Evolutionary conservation across 2,329 filamentous ascomycete genomes (phyloP).

Genomic region (Trichoderma arundinaceum): DNA sequence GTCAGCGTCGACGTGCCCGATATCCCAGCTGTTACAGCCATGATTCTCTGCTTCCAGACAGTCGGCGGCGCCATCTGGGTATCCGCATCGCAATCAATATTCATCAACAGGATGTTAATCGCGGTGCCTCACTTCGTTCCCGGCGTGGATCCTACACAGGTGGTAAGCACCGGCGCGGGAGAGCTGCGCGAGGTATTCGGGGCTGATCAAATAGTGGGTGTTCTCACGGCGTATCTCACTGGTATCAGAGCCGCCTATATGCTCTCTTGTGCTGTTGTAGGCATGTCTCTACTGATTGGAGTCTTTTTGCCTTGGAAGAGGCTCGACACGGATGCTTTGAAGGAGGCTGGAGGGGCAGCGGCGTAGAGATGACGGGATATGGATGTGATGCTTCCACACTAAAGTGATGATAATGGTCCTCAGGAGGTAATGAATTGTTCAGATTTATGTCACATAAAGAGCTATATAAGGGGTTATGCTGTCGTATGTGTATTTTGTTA

Average conservation of each 20-base stretch:
- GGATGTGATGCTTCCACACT: background rate
- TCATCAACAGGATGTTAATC: conserved; percentile 6
- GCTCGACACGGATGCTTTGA: conserved; percentile 6
- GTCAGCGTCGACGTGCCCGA: conserved; percentile 22
- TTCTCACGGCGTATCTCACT: background rate
- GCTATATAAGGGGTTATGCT: too few species aligned
- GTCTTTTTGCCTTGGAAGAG: conserved; percentile 17
- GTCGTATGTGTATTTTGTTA: too few species aligned
- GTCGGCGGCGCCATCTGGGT: conserved; percentile 16
- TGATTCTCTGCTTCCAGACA: conserved; percentile 12
- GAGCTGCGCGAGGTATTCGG: conserved; percentile 11
- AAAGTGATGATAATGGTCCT: too few species aligned
- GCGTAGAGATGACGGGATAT: background rate
- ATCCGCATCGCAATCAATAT: conserved; percentile 10
- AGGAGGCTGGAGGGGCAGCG: background rate
- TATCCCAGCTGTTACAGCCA: conserved; percentile 15
- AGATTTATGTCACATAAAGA: too few species aligned
- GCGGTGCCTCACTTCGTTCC: background rate
- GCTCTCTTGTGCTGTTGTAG: conserved; percentile 3
- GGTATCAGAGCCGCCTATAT: conserved; percentile 3
- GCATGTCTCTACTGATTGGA: conserved; percentile 1
- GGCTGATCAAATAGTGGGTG: background rate
- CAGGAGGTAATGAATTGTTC: too few species aligned
- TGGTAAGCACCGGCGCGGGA: background rate
- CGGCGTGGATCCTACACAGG: background rate